Conservation (phyloP, 2,329 filamentous ascomycete genomes). For the Arthrocladium fulminans region DNA sequence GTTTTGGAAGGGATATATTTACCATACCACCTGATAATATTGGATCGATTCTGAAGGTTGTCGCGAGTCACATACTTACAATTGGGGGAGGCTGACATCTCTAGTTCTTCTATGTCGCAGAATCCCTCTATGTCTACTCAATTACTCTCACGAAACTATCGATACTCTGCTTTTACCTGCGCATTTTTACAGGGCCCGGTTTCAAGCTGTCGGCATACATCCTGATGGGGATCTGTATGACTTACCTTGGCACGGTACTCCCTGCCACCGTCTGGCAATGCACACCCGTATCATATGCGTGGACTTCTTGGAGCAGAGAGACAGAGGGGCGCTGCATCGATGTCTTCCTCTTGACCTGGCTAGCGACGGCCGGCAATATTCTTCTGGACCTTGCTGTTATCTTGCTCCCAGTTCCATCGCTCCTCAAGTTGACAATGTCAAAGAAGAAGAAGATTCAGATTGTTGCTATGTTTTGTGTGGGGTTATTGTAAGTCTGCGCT, state of each 20-base stretch:
- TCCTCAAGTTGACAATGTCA: conserved; percentile 25
- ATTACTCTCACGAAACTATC: conserved; percentile 31
- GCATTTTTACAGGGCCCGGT: conserved; percentile 35
- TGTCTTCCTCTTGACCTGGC: conserved; percentile 32
- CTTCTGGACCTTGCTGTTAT: conserved; percentile 26
- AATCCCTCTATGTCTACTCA: conserved; percentile 40
- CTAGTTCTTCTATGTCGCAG: conserved; percentile 18
- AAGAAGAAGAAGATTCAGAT: conserved; percentile 26
- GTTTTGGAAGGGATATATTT: conserved; percentile 40
- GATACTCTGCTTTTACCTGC: conserved; percentile 33
- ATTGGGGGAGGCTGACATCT: neutral
- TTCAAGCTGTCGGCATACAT: conserved; percentile 27
- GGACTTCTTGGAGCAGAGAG: conserved; percentile 34
- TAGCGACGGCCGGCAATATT: conserved; percentile 29
- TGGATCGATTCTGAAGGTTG: neutral
- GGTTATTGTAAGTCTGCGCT: conserved; percentile 27
- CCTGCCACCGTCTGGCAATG: conserved; percentile 31
- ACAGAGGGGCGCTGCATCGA: conserved; percentile 29
- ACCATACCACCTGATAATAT: conserved; percentile 27
- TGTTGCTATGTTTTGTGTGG: conserved; percentile 31
- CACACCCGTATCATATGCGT: conserved; percentile 30
- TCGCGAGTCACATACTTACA: neutral
- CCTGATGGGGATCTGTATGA: conserved; percentile 27
- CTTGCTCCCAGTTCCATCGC: conserved; percentile 24
- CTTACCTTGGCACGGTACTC: conserved; percentile 26